These are phyloP conservation scores for Tetrastigma voinierianum DNA, from an alignment of 164 flowering plant genomes.

Conservation along the genomic window DNA sequence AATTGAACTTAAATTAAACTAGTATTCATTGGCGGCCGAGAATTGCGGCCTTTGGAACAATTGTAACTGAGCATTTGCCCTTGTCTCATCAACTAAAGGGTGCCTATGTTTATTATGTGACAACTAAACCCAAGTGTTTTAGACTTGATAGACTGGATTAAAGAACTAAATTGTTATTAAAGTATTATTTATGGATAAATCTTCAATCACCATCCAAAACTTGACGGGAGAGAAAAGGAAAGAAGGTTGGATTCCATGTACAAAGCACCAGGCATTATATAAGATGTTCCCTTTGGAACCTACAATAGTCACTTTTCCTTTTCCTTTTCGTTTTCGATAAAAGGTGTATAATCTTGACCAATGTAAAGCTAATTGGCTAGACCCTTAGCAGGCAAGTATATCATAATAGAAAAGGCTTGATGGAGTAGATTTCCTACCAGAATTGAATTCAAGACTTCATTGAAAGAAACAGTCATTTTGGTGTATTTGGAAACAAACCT, in stretches of 20 bases:
- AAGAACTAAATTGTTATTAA: constrained; percentile 8
- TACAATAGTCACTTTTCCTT: constrained; percentile 6
- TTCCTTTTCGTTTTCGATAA: constrained; percentile 1
- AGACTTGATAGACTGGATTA: not conserved
- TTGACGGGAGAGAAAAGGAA: constrained; percentile 9
- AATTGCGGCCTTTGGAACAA: constrained; percentile 20
- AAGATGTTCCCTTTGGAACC: constrained; percentile 7
- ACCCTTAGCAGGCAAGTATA: not conserved
- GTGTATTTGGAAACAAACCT: not conserved
- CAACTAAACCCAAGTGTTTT: constrained; percentile 6
- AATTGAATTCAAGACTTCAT: no score
- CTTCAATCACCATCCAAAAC: constrained; percentile 15
- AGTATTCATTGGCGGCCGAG: constrained; percentile 25
- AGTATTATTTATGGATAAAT: not conserved
- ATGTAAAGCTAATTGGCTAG: not conserved
- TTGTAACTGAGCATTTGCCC: constrained; percentile 8
- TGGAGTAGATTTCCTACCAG: no score
- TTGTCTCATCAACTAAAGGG: constrained; percentile 10
- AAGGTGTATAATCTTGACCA: not conserved
- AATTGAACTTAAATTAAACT: not conserved
- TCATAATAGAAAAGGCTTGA: no score
- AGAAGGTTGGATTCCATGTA: constrained; percentile 16
- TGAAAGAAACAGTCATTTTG: no score
- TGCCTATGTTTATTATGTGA: not conserved
- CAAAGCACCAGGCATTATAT: constrained; percentile 10